Base-by-base conservation (phyloP, 2,329 filamentous ascomycete genomes). In the Fusarium foetens region DNA sequence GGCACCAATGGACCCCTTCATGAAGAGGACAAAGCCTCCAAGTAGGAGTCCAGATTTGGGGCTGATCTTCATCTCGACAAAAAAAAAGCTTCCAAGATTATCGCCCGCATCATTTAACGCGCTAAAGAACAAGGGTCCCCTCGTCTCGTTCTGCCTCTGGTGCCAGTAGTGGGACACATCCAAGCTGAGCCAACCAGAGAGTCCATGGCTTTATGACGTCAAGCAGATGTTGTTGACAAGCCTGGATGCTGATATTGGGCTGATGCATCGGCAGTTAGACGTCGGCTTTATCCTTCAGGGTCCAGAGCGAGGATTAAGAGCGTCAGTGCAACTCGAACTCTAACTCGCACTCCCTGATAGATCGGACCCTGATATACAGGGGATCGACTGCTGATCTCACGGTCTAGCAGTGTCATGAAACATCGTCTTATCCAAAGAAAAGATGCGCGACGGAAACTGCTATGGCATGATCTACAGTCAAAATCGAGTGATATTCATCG, bases 311-410 rank as follows among this genome's bases (percentile, higher is more conserved):
- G 63, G 33, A 21, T 66, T 57, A 39, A 42, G 17, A 54, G 54
- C 51, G 27, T 35, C 38, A 46, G 65, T n/a, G 51, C 38, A 46
- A 68, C 36, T 72, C 31, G 41, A 63, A 67, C 68, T 66, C 46
- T 42, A 53, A 60, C 45, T 67, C 31, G 38, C 38, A 53, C 68
- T 59, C 36, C 49, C 45, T 38, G 41, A 38, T 42, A 58, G 49
- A 63, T 62, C 74, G 63, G 73, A 74, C 75, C 74, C 75, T 75
- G 73, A 74, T 64, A 38, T 63, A 51, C 73, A 74, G 58, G 65
- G 63, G 54, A 60, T 49, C 38, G 63, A 54, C 39, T 61, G 64
- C 35, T 61, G 46, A 74, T 69, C 53, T 39, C 38, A 21, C 41
- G 43, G 35, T 69, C 46, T 42, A 36, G 17, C 52, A 54, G 38